A percentile compares a stretch with the other conserved stretches of the same genome.
Conservation (phyloP, 805 yeast genomes). For the Ogataea nakhonphanomensis region DNA sequence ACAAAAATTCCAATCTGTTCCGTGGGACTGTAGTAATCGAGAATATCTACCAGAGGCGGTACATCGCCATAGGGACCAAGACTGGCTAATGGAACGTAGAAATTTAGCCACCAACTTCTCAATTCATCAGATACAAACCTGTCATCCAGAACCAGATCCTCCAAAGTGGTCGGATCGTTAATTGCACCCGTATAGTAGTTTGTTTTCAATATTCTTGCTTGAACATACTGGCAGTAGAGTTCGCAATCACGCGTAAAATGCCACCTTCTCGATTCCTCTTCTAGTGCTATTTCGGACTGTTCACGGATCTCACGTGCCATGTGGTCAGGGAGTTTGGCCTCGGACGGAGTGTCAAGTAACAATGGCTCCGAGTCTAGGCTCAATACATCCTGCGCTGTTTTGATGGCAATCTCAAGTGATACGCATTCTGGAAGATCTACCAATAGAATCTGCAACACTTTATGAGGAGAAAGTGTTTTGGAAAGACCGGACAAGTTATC, state of each 20-base stretch:
- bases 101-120: conserved; percentile 22
- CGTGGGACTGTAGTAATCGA: conserved; percentile 8
- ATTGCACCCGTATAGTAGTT: conserved; percentile 18
- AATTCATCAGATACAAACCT: conserved; percentile 5
- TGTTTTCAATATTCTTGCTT: conserved; percentile 19
- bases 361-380: no score
- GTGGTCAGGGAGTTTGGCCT: background rate
- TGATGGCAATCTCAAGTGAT: background rate
- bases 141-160: conserved; percentile 3
- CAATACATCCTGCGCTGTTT: background rate
- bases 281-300: background rate
- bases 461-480: background rate
- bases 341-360: background rate
- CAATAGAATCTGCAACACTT: conserved; percentile 3
- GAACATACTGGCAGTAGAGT: conserved; percentile 19
- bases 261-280: conserved; percentile 1
- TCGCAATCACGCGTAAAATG: conserved; percentile 3
- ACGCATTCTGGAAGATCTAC: conserved; percentile 9
- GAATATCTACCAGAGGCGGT: conserved; percentile 24
- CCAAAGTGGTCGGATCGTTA: background rate
- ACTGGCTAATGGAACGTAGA: conserved; percentile 22
- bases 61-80: conserved; percentile 10
- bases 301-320: background rate
- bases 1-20: conserved; percentile 24
- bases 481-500: conserved; percentile 9